phyloP scores from a whole-genome alignment of 352 stramenopile species.

The Pythium oligandrum region DNA sequence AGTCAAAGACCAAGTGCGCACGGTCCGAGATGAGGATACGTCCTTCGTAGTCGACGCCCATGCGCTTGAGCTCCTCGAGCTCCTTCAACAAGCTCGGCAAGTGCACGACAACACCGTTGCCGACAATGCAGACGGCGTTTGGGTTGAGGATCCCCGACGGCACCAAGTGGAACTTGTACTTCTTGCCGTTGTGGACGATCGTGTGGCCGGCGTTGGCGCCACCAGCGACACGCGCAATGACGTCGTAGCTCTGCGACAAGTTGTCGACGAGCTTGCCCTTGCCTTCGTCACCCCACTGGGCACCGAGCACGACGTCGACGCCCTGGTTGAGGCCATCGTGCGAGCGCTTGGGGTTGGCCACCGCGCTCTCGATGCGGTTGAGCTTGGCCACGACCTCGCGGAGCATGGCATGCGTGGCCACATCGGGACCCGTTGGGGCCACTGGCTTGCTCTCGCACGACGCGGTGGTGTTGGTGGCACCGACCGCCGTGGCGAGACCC shows the following conservation, averaged over 20 bases:
- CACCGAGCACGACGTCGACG: conserved; percentile 94
- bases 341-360: conserved; percentile 76
- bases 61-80: conserved; percentile 87
- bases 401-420: conserved; percentile 60
- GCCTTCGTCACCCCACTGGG: conserved; percentile 99
- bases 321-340: conserved; percentile 59
- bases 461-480: conserved; percentile 3
- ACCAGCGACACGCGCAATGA: conserved; percentile 95
- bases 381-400: conserved; percentile 84
- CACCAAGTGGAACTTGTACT: conserved; percentile 99
- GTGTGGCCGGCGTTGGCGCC: conserved; percentile 99
- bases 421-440: conserved; percentile 41
- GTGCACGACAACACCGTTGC: conserved; percentile 99
- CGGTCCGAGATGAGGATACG: conserved; percentile 97
- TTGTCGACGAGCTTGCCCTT: conserved; percentile 99
- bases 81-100: conserved; percentile 95
- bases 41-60: conserved; percentile 89
- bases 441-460: conserved; percentile 26
- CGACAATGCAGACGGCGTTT: conserved; percentile 94
- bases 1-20: conserved; percentile 98
- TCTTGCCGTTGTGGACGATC: conserved; percentile 97
- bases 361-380: conserved; percentile 82
- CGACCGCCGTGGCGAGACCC: conserved; percentile 26
- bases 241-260: conserved; percentile 92
- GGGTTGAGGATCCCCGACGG: conserved; percentile 97